These are phyloP conservation scores for Rasamsonia emersonii DNA, from an alignment of 2,329 filamentous ascomycete genomes.

Conservation along the genomic window DNA sequence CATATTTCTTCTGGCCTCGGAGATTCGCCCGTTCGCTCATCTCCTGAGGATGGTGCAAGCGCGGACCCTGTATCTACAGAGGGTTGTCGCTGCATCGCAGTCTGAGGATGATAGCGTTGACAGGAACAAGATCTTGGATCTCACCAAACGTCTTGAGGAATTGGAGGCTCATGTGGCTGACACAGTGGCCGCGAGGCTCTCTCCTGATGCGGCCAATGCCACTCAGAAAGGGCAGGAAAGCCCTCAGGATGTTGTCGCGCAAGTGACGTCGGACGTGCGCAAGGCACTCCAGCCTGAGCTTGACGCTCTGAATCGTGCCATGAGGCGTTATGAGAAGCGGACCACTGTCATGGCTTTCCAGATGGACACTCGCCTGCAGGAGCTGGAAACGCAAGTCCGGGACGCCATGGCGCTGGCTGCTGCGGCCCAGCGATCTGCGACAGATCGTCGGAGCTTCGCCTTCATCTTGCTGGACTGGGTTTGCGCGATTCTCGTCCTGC, in stretches of 20 bases:
- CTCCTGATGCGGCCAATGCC: constrained; percentile 9
- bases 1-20: constrained; percentile 79
- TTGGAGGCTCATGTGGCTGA: constrained; percentile 54
- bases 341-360: constrained; percentile 65
- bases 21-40: constrained; percentile 74
- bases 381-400: constrained; percentile 61
- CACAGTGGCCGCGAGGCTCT: constrained; percentile 18
- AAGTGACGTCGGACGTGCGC: constrained; percentile 48
- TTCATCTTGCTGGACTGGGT: constrained; percentile 27
- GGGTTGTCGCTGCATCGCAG: constrained; percentile 44
- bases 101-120: constrained; percentile 16
- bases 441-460: constrained; percentile 17
- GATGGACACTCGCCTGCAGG: constrained; percentile 64
- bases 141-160: constrained; percentile 59
- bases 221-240: background rate
- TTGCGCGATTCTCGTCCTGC: constrained; percentile 27
- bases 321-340: constrained; percentile 86
- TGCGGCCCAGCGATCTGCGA: constrained; percentile 44
- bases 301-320: constrained; percentile 78
- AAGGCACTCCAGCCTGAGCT: constrained; percentile 68
- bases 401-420: constrained; percentile 77
- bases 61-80: constrained; percentile 73
- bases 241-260: constrained; percentile 23
- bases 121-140: constrained; percentile 39
- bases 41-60: constrained; percentile 70